These are phyloP conservation scores for Rhodofomes roseus DNA, from an alignment of 1,284 basidiomycete species.

Conservation along the genomic window DNA sequence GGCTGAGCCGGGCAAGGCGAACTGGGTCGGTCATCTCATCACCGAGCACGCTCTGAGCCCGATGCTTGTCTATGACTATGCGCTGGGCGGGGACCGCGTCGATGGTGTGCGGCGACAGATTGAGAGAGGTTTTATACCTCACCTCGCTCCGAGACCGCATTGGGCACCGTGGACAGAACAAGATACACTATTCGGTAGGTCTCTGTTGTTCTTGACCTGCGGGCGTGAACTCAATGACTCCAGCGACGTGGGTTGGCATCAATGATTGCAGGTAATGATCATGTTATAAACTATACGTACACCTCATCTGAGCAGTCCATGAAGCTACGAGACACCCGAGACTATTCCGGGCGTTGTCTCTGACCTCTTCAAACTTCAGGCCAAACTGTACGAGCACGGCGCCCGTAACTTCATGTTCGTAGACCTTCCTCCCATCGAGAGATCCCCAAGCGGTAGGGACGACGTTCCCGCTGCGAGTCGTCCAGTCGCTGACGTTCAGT, in stretches of 20 bases:
- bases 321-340: slow-evolving; percentile 1
- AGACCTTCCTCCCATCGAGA: slow-evolving; percentile 55
- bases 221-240: slow-evolving; percentile 1
- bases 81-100: slow-evolving; percentile 41
- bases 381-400: slow-evolving; percentile 43
- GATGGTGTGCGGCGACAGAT: slow-evolving; percentile 40
- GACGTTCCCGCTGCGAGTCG: background rate
- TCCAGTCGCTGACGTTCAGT: background rate
- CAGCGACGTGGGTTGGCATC: slow-evolving; percentile 65
- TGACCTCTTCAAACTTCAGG: slow-evolving; percentile 39
- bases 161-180: slow-evolving; percentile 40
- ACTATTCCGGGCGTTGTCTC: slow-evolving; percentile 17
- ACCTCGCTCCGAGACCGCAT: slow-evolving; percentile 32
- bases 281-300: too few species aligned
- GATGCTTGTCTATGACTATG: slow-evolving; percentile 49
- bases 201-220: background rate
- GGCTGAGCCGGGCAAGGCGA: slow-evolving; percentile 39
- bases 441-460: slow-evolving; percentile 33
- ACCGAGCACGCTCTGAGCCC: slow-evolving; percentile 37
- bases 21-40: slow-evolving; percentile 53
- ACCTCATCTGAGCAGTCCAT: background rate
- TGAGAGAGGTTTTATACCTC: slow-evolving; percentile 33
- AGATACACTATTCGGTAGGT: slow-evolving; percentile 45
- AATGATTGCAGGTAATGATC: slow-evolving; percentile 52
- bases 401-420: slow-evolving; percentile 64